Evolutionary conservation across 2,329 filamentous ascomycete genomes (phyloP), one percentile per base, ranked within the genome.

Genomic region (Ophiostoma quercus): DNA sequence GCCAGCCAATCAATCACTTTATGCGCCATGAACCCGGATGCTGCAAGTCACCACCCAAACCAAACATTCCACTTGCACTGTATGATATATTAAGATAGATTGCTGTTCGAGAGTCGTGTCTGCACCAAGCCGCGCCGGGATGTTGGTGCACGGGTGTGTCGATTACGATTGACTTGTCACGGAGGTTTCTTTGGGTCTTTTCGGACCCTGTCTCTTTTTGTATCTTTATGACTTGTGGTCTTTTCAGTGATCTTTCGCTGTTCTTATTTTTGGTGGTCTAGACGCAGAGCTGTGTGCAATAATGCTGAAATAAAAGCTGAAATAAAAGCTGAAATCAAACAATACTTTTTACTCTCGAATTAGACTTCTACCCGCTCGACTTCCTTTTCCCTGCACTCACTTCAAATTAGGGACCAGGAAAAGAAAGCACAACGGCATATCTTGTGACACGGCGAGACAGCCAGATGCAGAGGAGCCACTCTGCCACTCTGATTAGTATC

Each of bases 11-110:
- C 57, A 62, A 62, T 62, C 57, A 62, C n/a, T 62, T 1, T 62
- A 32, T 62, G 57, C 57, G 25, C 57, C 57, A 62, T 62, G 57
- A 32, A 16, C 57, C 57, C 25, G 57, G 57, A 62, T 32, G 25
- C 57, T 62, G 57, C 57, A 62, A 62, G 57, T 62, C 25, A 62
- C 14, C 57, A 62, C 57, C 51, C 57, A 62, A 62, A 19, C 43
- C 57, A 62, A 62, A 19, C 43, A 47, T n/a, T 47, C 2, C 34
- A 34, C 16, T 51, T 51, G 51, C n/a, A 57, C 57, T 32, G 16
- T 32, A 62, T 62, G 8, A 8, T 57, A 25, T 57, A 25, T 57
- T 57, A 25, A 34, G 34, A 34, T 34, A 34, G 34, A 62, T 62
- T 57, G 51, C 16, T 60, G 54, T 32, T 25, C 11, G 16, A 57